Percentiles rank a stretch among this genome's conserved stretches.
These are phyloP conservation scores for Saccharomyces eubayanus DNA, from an alignment of 805 yeast genomes.

Conservation along the genomic window DNA sequence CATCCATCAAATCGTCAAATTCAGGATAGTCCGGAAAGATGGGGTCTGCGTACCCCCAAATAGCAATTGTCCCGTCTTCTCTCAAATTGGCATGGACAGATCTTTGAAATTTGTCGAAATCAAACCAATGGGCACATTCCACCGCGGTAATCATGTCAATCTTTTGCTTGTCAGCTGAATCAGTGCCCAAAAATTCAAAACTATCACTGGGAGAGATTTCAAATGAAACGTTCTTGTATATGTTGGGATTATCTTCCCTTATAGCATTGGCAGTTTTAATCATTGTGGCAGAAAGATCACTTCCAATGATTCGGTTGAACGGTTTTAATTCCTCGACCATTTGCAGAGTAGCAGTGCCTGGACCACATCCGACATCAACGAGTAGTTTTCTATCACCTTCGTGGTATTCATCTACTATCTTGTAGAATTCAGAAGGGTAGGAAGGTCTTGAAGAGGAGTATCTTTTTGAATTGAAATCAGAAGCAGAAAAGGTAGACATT, in stretches of 20 bases:
- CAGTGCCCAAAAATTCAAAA: constrained; percentile 7
- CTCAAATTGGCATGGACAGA: constrained; percentile 44
- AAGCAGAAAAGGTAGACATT: constrained; percentile 59
- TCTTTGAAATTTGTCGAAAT: constrained; percentile 44
- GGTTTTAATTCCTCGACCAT: constrained; percentile 8
- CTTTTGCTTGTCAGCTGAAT: constrained; percentile 17
- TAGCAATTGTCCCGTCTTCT: constrained; percentile 59
- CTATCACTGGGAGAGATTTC: constrained; percentile 29
- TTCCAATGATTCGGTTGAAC: constrained; percentile 49
- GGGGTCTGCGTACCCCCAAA: constrained; percentile 77
- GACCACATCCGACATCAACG: constrained; percentile 73
- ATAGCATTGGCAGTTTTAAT: constrained; percentile 37
- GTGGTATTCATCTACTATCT: constrained; percentile 37
- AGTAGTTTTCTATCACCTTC: constrained; percentile 33
- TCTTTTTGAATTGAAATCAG: constrained; percentile 41
- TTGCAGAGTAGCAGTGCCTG: constrained; percentile 63
- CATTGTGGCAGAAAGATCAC: constrained; percentile 56
- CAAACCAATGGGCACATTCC: constrained; percentile 82
- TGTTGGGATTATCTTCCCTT: constrained; percentile 6
- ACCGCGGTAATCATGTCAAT: constrained; percentile 71
- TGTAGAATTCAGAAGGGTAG: constrained; percentile 48
- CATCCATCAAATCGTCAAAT: constrained; percentile 46
- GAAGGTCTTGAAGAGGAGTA: constrained; percentile 59
- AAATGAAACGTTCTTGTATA: constrained; percentile 9
- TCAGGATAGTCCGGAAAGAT: constrained; percentile 43